A percentile compares a stretch with the other conserved stretches of the same genome.
Evolutionary conservation across 306 rosid species (phyloP).

Genomic region (Canavalia gladiata): DNA sequence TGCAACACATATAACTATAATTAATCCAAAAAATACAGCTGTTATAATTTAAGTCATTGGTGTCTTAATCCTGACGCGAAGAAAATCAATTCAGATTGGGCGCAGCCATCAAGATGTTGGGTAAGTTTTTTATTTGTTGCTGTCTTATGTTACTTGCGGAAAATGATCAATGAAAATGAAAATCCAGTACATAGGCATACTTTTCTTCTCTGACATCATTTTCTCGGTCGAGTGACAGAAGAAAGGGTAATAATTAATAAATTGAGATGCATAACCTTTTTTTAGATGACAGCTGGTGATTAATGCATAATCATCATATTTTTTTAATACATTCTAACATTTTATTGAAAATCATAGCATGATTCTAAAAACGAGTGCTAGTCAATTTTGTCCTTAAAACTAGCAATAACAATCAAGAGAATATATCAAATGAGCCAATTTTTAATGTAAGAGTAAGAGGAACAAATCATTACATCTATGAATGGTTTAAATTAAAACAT

Average conservation of each 20-base stretch:
- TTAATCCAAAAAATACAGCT: constrained; percentile 4
- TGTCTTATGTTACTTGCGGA: background rate
- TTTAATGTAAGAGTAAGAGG: too few relatives aligned
- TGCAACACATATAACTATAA: constrained; percentile 6
- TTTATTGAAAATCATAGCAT: too few relatives aligned
- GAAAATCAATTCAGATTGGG: constrained; percentile 4
- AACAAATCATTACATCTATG: too few relatives aligned
- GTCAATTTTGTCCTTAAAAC: too few relatives aligned
- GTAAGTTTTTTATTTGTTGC: constrained; percentile 18
- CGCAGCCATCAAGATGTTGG: background rate
- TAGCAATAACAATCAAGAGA: too few relatives aligned
- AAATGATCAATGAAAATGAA: constrained; percentile 21
- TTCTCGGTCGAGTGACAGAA: background rate
- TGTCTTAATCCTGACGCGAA: background rate
- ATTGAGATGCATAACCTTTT: background rate
- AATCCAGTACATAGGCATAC: background rate
- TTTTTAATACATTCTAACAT: too few relatives aligned
- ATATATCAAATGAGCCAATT: too few relatives aligned
- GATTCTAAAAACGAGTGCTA: too few relatives aligned
- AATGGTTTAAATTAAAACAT: too few relatives aligned
- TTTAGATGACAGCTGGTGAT: background rate
- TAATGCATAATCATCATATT: too few relatives aligned
- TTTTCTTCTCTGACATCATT: background rate
- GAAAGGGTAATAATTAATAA: background rate
- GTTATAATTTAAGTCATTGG: constrained; percentile 2